These are phyloP conservation scores for Hansenula lynferdii DNA, from an alignment of 1,139 yeast genomes.

Conservation along the genomic window DNA sequence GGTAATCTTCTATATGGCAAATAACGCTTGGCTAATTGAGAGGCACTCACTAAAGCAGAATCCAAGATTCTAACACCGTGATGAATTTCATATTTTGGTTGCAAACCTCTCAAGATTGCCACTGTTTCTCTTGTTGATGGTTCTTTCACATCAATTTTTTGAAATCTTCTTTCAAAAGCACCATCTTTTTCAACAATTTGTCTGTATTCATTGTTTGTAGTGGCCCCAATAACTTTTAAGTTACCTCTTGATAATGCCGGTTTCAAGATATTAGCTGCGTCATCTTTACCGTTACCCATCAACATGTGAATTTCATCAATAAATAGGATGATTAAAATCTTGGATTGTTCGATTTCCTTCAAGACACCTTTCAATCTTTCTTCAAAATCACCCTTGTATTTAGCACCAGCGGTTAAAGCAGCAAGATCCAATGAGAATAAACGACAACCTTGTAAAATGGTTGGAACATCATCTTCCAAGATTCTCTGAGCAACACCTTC, in stretches of 20 bases:
- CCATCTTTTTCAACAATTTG: slow-evolving; percentile 94
- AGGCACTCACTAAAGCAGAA: slow-evolving; percentile 91
- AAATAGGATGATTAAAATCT: slow-evolving; percentile 80
- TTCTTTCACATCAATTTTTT: slow-evolving; percentile 92
- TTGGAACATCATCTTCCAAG: slow-evolving; percentile 92
- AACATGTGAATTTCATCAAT: slow-evolving; percentile 98
- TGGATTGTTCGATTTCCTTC: slow-evolving; percentile 86
- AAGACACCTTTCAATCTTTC: slow-evolving; percentile 96
- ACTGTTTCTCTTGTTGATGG: slow-evolving; percentile 91
- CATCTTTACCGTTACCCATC: slow-evolving; percentile 95
- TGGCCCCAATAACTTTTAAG: slow-evolving; percentile 97
- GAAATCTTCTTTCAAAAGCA: slow-evolving; percentile 98
- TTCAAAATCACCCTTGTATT: slow-evolving; percentile 97
- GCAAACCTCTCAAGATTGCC: slow-evolving; percentile 94
- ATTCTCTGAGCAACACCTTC: slow-evolving; percentile 99
- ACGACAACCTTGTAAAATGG: slow-evolving; percentile 72
- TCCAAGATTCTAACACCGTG: slow-evolving; percentile 97
- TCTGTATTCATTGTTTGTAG: slow-evolving; percentile 92
- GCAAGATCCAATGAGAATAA: slow-evolving; percentile 90
- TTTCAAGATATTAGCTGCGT: slow-evolving; percentile 94
- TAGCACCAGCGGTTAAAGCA: slow-evolving; percentile 97
- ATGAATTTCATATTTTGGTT: slow-evolving; percentile 93
- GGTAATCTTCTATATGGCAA: slow-evolving; percentile 95
- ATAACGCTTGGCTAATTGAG: slow-evolving; percentile 91
- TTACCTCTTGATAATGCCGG: slow-evolving; percentile 97